Evolutionary conservation across 495 filamentous ascomycete genomes (phyloP).

Genomic region (Tetracladium setigerum): DNA sequence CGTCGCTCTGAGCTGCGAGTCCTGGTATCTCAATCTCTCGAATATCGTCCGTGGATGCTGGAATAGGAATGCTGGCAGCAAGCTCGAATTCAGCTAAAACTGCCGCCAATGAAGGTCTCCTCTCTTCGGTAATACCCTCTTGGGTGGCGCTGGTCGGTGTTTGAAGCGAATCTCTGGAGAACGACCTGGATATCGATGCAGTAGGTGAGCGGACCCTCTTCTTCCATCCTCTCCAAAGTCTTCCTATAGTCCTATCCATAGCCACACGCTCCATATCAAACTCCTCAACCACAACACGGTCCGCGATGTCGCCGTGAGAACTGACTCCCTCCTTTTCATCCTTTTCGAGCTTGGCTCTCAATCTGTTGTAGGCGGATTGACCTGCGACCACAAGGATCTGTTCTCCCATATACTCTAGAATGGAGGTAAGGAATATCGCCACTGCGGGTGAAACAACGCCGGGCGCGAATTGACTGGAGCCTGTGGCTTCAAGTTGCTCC

Average conservation of each 20-base stretch:
- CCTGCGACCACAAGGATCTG: slow-evolving; percentile 82
- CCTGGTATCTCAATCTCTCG: slow-evolving; percentile 68
- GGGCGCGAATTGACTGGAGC: slow-evolving; percentile 22
- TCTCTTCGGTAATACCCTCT: not conserved
- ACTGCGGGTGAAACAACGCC: slow-evolving; percentile 84
- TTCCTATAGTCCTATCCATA: slow-evolving; percentile 75
- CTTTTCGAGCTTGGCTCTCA: slow-evolving; percentile 42
- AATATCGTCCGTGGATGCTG: slow-evolving; percentile 59
- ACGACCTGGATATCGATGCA: slow-evolving; percentile 17
- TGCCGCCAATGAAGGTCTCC: slow-evolving; percentile 10
- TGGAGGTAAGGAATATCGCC: slow-evolving; percentile 90
- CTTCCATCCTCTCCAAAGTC: slow-evolving; percentile 93
- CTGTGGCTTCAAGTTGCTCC: slow-evolving; percentile 50
- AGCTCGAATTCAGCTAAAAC: slow-evolving; percentile 29
- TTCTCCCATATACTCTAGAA: slow-evolving; percentile 91
- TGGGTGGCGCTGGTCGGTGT: slow-evolving; percentile 26
- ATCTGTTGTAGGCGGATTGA: slow-evolving; percentile 73
- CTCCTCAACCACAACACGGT: slow-evolving; percentile 77
- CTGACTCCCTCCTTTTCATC: slow-evolving; percentile 40
- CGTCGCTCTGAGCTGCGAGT: slow-evolving; percentile 49
- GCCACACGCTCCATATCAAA: slow-evolving; percentile 90
- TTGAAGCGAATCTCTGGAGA: slow-evolving; percentile 36
- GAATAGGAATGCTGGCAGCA: slow-evolving; percentile 52
- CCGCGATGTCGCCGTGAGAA: slow-evolving; percentile 33
- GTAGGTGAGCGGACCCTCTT: slow-evolving; percentile 59